Evolutionary conservation across 768 basidiomycete species (phyloP), one percentile per base, ranked within the genome.

Genomic region (Leucosporidium scottii): DNA sequence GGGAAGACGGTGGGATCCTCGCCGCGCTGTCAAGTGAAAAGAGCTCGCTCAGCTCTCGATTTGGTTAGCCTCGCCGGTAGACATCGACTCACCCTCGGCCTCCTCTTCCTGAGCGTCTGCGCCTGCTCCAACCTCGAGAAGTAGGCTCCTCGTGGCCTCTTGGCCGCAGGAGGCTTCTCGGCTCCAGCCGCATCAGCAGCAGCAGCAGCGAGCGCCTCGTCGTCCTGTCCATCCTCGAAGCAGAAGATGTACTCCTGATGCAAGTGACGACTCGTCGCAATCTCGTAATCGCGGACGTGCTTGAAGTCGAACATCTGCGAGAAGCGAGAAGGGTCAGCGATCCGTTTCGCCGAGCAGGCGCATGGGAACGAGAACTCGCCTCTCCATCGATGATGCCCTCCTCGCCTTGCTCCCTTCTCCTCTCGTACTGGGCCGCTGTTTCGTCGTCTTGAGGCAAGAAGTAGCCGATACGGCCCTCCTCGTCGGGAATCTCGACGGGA

Each of bases 241-340:
- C 62, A 44, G 55, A 74, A 30, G 50, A 71, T 36, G 56, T 51
- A 74, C 44, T 74, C 73, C 25, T 69, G 51, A 18, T 44, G 27
- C 28, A 74, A 31, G 1, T 20, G 23, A 7, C 73, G 68, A 1
- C 0, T 8, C 18, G 10, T 36, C 4, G 66, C 27, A 31, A 68
- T 15, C 34, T 74, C 68, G 68, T 74, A 74, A 44, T 74, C 70
- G 55, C 73, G 68, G 17, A 63, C 58, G 44, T 59, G 68, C 18
- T 64, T 66, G 66, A 70, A 72, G 21, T 71, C 65, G 64, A 62
- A 66, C 18, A 34, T 23, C 70, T 74, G 64, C 20, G n/a, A 20
- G 5, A 27, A 10, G 18, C 9, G 56, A 50, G 5, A 39, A 30
- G 21, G 25, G 20, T 17, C 13, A 31, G 36, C 20, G 18, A 12